Conservation (phyloP, 441 rosid species). For the Hura crepitans region DNA sequence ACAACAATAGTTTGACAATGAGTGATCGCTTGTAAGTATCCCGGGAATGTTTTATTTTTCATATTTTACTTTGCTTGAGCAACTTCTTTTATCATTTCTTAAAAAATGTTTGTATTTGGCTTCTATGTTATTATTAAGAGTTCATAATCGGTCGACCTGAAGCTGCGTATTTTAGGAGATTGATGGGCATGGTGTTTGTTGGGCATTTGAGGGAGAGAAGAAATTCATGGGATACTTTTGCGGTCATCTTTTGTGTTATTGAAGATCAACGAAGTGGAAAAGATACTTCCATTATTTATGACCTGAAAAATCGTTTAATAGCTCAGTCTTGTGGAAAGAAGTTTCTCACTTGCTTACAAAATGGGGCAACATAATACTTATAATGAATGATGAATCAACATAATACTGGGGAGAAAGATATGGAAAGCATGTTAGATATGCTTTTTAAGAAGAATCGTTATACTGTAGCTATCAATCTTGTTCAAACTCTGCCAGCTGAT, state of each 20-base stretch:
- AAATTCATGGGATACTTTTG: constrained; percentile 90
- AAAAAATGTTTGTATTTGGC: not conserved
- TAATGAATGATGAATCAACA: constrained; percentile 63
- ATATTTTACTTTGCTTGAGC: constrained; percentile 1
- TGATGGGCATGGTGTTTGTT: constrained; percentile 98
- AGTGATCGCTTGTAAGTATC: constrained; percentile 80
- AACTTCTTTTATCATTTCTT: not conserved
- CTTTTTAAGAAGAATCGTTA: constrained; percentile 93
- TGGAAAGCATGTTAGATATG: constrained; percentile 99
- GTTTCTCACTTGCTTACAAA: constrained; percentile 92
- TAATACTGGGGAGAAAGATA: constrained; percentile 87
- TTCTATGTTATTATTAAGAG: constrained; percentile 52
- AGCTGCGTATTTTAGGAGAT: constrained; percentile 91
- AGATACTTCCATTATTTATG: constrained; percentile 76
- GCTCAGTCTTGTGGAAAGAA: constrained; percentile 79
- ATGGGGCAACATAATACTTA: constrained; percentile 89
- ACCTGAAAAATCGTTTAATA: constrained; percentile 84
- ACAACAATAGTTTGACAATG: constrained; percentile 69
- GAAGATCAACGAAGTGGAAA: constrained; percentile 73
- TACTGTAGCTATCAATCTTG: constrained; percentile 95
- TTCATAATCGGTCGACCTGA: constrained; percentile 88
- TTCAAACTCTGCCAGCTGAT: constrained; percentile 97
- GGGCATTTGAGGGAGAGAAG: constrained; percentile 99
- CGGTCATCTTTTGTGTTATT: constrained; percentile 84
- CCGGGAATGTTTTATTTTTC: not conserved